Conservation (phyloP, 2,329 filamentous ascomycete genomes). For the Exophiala sp. region DNA sequence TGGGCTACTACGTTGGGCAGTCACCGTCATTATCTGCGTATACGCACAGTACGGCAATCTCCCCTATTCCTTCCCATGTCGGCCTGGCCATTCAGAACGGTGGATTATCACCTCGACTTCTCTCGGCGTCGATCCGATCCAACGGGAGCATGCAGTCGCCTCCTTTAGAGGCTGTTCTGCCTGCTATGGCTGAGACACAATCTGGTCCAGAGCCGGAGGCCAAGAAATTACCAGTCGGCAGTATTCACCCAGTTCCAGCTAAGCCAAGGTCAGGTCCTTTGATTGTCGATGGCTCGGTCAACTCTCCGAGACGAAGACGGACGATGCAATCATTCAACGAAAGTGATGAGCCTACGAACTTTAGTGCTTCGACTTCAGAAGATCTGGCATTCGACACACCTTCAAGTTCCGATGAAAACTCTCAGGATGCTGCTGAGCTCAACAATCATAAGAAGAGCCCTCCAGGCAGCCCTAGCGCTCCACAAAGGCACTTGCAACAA, state of each 20-base stretch:
- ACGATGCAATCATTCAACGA: conserved; percentile 34
- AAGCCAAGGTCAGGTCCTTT: conserved; percentile 39
- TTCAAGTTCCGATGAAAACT: conserved; percentile 31
- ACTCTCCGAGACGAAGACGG: conserved; percentile 29
- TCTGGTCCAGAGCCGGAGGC: neutral
- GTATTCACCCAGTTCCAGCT: conserved; percentile 11
- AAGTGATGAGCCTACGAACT: conserved; percentile 35
- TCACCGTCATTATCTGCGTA: conserved; percentile 42
- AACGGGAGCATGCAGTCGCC: conserved; percentile 11
- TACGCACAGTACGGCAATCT: conserved; percentile 38
- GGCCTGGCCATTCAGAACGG: conserved; percentile 40
- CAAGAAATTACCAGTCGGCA: neutral
- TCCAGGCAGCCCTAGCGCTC: conserved; percentile 8
- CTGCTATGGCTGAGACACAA: conserved; percentile 1
- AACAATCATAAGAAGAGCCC: conserved; percentile 1
- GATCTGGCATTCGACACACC: conserved; percentile 34
- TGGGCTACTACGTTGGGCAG: conserved; percentile 45
- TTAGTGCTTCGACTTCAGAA: conserved; percentile 41
- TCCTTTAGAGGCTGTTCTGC: conserved; percentile 4
- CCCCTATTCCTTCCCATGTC: conserved; percentile 37
- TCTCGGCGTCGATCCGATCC: conserved; percentile 11
- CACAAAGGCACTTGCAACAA: neutral
- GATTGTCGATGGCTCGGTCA: conserved; percentile 45
- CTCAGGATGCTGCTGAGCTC: conserved; percentile 20
- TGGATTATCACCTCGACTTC: conserved; percentile 34